Percentiles rank a stretch among this genome's conserved stretches.
Evolutionary conservation across 805 yeast species (phyloP).

Genomic region (Sugiyamaella floridensis): DNA sequence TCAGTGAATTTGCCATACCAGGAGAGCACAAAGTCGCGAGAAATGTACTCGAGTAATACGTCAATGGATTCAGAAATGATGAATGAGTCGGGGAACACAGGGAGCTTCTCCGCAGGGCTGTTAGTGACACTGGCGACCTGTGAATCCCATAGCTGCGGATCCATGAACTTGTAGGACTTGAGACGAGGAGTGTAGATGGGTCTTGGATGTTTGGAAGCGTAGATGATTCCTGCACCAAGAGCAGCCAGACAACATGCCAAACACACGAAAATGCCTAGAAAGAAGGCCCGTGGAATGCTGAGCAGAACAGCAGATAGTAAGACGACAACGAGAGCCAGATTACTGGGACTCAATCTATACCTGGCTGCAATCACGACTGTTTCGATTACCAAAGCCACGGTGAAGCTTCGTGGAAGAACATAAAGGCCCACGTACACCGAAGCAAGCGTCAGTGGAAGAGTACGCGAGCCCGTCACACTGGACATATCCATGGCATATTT

Average conservation of each 20-base stretch:
- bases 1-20: conserved; percentile 50
- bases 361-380: not conserved
- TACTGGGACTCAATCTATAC: no score
- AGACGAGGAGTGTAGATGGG: not conserved
- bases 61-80: conserved; percentile 48
- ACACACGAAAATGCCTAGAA: not conserved
- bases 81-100: conserved; percentile 39
- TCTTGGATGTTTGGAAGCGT: not conserved
- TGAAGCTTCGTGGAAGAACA: not conserved
- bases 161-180: not conserved
- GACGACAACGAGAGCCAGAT: not conserved
- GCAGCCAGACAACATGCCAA: not conserved
- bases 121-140: not conserved
- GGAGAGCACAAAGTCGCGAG: conserved; percentile 46
- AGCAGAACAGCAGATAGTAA: not conserved
- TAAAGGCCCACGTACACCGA: not conserved
- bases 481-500: no score
- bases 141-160: not conserved
- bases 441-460: not conserved
- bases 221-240: not conserved
- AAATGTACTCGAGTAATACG: conserved; percentile 41
- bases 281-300: not conserved
- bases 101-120: not conserved
- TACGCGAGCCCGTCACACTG: not conserved
- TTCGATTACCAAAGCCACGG: not conserved